These are phyloP conservation scores for Trichoderma sp. DNA, from an alignment of 2,329 filamentous ascomycete species.

Conservation along the genomic window DNA sequence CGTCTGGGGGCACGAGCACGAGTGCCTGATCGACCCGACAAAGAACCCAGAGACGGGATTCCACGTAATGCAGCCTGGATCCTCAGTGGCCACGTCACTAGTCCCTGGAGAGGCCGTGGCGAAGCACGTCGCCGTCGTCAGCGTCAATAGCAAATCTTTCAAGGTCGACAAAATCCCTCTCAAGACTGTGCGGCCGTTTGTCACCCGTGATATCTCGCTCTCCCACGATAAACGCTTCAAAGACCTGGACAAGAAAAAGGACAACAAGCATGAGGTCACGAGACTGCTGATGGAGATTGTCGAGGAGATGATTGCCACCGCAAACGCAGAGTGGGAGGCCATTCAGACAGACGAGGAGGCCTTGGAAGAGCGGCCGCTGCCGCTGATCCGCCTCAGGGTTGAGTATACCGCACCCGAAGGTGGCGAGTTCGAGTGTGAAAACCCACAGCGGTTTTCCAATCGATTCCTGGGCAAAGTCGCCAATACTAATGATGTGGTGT, in stretches of 20 bases:
- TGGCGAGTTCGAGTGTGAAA: slow-evolving; percentile 86
- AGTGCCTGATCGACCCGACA: slow-evolving; percentile 84
- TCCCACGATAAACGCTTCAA: slow-evolving; percentile 75
- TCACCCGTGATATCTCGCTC: slow-evolving; percentile 80
- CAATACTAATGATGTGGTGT: slow-evolving; percentile 90
- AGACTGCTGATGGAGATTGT: slow-evolving; percentile 75
- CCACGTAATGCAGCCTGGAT: slow-evolving; percentile 95
- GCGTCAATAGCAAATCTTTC: slow-evolving; percentile 80
- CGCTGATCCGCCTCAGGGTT: slow-evolving; percentile 85
- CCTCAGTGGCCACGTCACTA: slow-evolving; percentile 91
- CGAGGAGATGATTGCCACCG: slow-evolving; percentile 83
- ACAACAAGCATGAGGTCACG: slow-evolving; percentile 81
- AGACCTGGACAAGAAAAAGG: slow-evolving; percentile 75
- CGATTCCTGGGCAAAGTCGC: slow-evolving; percentile 88
- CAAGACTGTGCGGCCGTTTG: slow-evolving; percentile 87
- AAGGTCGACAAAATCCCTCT: slow-evolving; percentile 77
- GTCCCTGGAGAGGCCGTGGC: slow-evolving; percentile 85
- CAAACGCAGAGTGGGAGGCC: slow-evolving; percentile 76
- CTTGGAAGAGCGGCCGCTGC: slow-evolving; percentile 67
- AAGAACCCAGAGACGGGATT: slow-evolving; percentile 87
- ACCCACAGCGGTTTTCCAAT: slow-evolving; percentile 94
- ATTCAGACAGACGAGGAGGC: slow-evolving; percentile 69
- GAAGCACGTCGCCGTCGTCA: slow-evolving; percentile 88
- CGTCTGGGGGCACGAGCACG: slow-evolving; percentile 97
- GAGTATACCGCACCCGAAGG: slow-evolving; percentile 86